Base-by-base conservation (phyloP, 768 basidiomycete species). In the Suillus sp. region DNA sequence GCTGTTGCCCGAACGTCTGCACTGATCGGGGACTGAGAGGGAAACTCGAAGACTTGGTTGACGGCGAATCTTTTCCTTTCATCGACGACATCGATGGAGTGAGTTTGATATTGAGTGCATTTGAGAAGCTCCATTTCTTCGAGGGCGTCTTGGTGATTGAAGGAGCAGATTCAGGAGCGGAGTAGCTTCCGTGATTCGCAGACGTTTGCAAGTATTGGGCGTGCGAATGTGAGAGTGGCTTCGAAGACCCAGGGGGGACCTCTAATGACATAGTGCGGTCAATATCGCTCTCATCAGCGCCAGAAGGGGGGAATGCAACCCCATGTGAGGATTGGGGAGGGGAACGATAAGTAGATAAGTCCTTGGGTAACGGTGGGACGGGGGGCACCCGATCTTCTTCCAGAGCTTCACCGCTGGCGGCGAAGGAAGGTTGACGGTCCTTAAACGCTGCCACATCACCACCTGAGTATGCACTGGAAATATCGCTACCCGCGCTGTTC, bases 121-220 rank as follows among this genome's bases (percentile, higher is more conserved):
- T 90, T n/a, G 92, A 91, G 74, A 96, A 91, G 72, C 93, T 95
- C 94, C 94, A 96, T 76, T 96, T 96, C 84, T 95, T 95, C n/a
- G 91, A 93, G 38, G 93, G 93, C 3, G 91, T 91, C 78, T 91
- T 92, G 59, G 82, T 78, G 48, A 82, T 78, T 18, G 78, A 70
- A 45, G 87, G 80, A 16, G 70, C 67, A 61, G 82, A 76, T 62
- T 85, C 82, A 35, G 80, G 74, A 60, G 78, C 68, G 72, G 77
- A 66, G 62, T 71, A 74, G 77, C 79, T 70, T 67, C 72, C 71
- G 73, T 68, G 68, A 71, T 77, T 69, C 48, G 71, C 68, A 63
- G 78, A 76, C 59, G 80, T 79, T 60, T 82, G 77, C 62, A 77
- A 75, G 69, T 70, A 79, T 60, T 77, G 74, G 42, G 50, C 67